phyloP scores from a whole-genome alignment of 257 asterid species.

The Anisodus tanguticus region DNA sequence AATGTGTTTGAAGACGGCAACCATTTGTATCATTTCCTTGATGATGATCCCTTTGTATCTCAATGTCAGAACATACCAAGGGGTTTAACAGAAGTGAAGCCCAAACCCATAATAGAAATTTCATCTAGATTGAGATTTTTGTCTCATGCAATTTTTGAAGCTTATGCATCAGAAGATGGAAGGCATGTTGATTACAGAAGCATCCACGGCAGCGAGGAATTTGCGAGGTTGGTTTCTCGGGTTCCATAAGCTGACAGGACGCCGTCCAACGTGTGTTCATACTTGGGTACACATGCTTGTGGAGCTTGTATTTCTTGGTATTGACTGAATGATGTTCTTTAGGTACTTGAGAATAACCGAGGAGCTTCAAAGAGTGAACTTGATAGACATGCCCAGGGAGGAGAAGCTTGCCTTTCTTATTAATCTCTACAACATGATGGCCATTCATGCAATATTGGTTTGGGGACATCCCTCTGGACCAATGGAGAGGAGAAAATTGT shows the following conservation, averaged over 20 bases:
- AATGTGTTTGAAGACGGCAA: slow-evolving; percentile 75
- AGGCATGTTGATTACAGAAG: slow-evolving; percentile 76
- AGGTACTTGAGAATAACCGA: slow-evolving; percentile 85
- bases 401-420: slow-evolving; percentile 85
- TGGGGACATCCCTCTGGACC: slow-evolving; percentile 80
- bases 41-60: slow-evolving; percentile 74
- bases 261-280: not conserved
- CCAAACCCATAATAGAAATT: slow-evolving; percentile 78
- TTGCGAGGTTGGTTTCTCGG: slow-evolving; percentile 64
- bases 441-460: slow-evolving; percentile 71
- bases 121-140: slow-evolving; percentile 74
- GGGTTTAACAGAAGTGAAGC: slow-evolving; percentile 79
- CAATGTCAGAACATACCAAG: slow-evolving; percentile 86
- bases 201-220: slow-evolving; percentile 93
- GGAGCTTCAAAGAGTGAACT: slow-evolving; percentile 89
- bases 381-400: slow-evolving; percentile 71
- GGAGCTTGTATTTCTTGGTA: slow-evolving; percentile 8
- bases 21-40: slow-evolving; percentile 83
- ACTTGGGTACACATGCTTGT: slow-evolving; percentile 26
- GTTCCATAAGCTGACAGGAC: slow-evolving; percentile 17
- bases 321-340: slow-evolving; percentile 27
- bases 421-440: slow-evolving; percentile 81
- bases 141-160: slow-evolving; percentile 74
- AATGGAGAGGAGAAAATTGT: slow-evolving; percentile 70
- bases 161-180: slow-evolving; percentile 78